Conservation (phyloP, 208 protist species). For the Strigomonas galati region DNA sequence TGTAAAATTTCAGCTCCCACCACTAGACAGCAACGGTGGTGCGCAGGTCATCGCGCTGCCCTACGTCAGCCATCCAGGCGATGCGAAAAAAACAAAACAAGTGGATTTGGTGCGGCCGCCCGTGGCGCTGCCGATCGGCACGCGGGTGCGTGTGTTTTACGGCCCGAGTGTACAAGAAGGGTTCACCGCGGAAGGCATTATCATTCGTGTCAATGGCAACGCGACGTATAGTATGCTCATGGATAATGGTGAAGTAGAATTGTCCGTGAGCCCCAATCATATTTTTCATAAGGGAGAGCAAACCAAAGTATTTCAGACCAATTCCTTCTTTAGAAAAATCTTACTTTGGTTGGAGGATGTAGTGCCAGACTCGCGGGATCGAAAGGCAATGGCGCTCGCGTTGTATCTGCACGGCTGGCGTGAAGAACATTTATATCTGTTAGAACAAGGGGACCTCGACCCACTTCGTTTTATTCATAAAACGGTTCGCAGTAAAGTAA, state of each 20-base stretch:
- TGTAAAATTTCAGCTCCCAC: too few relatives aligned
- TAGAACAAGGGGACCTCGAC: slow-evolving; percentile 70
- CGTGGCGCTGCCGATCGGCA: slow-evolving; percentile 6
- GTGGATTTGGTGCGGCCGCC: background rate
- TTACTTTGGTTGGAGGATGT: slow-evolving; percentile 67
- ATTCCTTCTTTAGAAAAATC: slow-evolving; percentile 11
- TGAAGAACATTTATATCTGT: slow-evolving; percentile 62
- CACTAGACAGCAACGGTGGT: too few relatives aligned
- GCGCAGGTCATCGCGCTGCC: too few relatives aligned
- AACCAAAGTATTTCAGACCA: too few relatives aligned
- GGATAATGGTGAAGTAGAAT: slow-evolving; percentile 74
- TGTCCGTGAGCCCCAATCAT: slow-evolving; percentile 55
- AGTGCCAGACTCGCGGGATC: slow-evolving; percentile 59
- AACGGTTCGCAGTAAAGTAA: slow-evolving; percentile 27
- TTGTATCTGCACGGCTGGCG: slow-evolving; percentile 82
- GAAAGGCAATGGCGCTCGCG: slow-evolving; percentile 62
- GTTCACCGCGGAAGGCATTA: slow-evolving; percentile 44
- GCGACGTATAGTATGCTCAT: slow-evolving; percentile 71
- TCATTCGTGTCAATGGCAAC: slow-evolving; percentile 75
- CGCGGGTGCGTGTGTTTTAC: slow-evolving; percentile 4
- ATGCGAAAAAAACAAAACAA: too few relatives aligned
- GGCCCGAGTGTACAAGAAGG: slow-evolving; percentile 1
- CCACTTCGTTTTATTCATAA: slow-evolving; percentile 36
- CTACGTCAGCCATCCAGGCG: too few relatives aligned
- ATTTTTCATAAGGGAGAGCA: slow-evolving; percentile 14